Conservation (phyloP, 208 protist species). For the Trichomonas gallinae region DNA sequence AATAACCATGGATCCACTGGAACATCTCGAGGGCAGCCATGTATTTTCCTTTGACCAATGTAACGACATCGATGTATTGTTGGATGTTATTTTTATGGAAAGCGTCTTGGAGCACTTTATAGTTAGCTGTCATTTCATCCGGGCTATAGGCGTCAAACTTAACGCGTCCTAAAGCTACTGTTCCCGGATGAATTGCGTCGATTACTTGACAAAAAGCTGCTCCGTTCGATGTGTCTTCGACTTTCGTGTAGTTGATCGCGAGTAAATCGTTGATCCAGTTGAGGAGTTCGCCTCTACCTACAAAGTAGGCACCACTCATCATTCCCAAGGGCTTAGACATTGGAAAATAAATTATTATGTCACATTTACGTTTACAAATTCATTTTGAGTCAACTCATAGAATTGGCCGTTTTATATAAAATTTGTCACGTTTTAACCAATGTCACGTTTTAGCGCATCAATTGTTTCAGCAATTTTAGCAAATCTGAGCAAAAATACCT, state of each 20-base stretch:
- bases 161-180: neutral
- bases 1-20: neutral
- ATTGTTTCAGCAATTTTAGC: neutral
- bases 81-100: neutral
- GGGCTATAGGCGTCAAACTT: neutral
- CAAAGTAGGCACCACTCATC: neutral
- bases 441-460: too few species aligned
- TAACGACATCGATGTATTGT: neutral
- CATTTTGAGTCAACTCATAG: neutral
- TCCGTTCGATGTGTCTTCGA: neutral
- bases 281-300: neutral
- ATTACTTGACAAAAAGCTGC: neutral
- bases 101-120: neutral
- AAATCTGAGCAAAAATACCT: neutral
- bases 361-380: too few species aligned
- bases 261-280: slow-evolving; percentile 14
- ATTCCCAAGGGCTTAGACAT: neutral
- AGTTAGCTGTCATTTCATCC: neutral
- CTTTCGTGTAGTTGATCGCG: neutral
- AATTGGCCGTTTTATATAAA: too few species aligned
- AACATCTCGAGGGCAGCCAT: neutral
- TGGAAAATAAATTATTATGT: too few species aligned
- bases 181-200: slow-evolving; percentile 17
- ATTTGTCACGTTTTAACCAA: neutral
- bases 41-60: neutral